A percentile compares a stretch with the other conserved stretches of the same genome.
Evolutionary conservation across 2,329 filamentous ascomycete genomes (phyloP).

Genomic region (Colletotrichum sidae): DNA sequence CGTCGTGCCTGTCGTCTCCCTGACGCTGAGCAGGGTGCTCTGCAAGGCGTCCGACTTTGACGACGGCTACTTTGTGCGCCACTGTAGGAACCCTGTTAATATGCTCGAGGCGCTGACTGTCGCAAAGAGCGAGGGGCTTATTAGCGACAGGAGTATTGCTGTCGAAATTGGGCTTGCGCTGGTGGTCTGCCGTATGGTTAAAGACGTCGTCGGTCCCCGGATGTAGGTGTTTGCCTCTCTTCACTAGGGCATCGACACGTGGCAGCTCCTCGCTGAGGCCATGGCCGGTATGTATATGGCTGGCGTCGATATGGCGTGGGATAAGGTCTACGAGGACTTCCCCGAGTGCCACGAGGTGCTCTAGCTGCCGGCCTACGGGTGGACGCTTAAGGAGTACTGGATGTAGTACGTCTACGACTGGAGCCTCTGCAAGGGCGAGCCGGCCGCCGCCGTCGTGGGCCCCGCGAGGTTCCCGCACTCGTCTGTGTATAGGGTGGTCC

Average conservation of each 20-base stretch:
- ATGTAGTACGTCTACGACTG: slow-evolving; percentile 74
- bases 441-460: slow-evolving; percentile 50
- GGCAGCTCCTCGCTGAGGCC: slow-evolving; percentile 70
- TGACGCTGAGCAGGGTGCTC: slow-evolving; percentile 67
- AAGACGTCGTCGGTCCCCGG: slow-evolving; percentile 65
- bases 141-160: slow-evolving; percentile 73
- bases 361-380: slow-evolving; percentile 75
- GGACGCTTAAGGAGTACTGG: slow-evolving; percentile 80
- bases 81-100: slow-evolving; percentile 73
- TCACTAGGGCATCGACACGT: slow-evolving; percentile 73
- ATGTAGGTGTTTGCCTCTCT: slow-evolving; percentile 68
- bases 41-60: slow-evolving; percentile 58
- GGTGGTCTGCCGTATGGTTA: slow-evolving; percentile 71
- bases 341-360: slow-evolving; percentile 59
- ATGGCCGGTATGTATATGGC: slow-evolving; percentile 68
- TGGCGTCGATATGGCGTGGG: slow-evolving; percentile 75
- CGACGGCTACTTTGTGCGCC: slow-evolving; percentile 68
- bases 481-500: slow-evolving; percentile 68
- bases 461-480: slow-evolving; percentile 46
- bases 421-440: slow-evolving; percentile 77
- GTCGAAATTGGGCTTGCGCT: slow-evolving; percentile 78
- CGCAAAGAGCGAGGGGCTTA: slow-evolving; percentile 62
- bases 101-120: slow-evolving; percentile 69
- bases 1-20: slow-evolving; percentile 73
- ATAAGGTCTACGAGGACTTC: slow-evolving; percentile 72